These are phyloP conservation scores for Hypoxylon sp. DNA, from an alignment of 2,329 filamentous ascomycete species.

Conservation along the genomic window DNA sequence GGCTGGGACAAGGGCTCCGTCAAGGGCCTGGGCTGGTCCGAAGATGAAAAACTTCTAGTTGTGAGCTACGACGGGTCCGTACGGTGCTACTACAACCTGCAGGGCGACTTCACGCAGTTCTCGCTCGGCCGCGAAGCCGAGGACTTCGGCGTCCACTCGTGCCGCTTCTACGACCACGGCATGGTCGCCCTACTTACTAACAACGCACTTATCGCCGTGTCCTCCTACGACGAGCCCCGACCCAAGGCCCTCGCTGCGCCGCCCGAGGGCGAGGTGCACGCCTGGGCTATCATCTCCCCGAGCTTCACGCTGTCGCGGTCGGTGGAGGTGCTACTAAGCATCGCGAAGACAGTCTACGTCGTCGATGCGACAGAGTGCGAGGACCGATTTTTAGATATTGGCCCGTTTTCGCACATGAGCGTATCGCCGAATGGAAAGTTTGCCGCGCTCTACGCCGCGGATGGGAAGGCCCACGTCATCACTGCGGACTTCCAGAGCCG, in stretches of 20 bases:
- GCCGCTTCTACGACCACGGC: conserved; percentile 91
- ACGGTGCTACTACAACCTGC: conserved; percentile 89
- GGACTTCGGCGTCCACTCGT: conserved; percentile 86
- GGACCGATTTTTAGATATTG: conserved; percentile 89
- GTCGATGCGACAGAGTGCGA: conserved; percentile 91
- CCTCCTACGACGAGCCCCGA: conserved; percentile 89
- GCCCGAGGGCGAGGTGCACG: conserved; percentile 82
- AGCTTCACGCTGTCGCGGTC: conserved; percentile 89
- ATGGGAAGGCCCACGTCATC: conserved; percentile 90
- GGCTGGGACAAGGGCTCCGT: conserved; percentile 92
- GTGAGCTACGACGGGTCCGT: conserved; percentile 92
- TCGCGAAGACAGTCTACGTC: conserved; percentile 85
- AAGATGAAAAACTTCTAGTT: conserved; percentile 91
- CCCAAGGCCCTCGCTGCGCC: conserved; percentile 83
- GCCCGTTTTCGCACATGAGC: conserved; percentile 89
- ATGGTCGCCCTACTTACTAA: conserved; percentile 92
- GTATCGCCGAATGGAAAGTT: conserved; percentile 93
- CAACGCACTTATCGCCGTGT: conserved; percentile 87
- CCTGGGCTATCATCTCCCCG: conserved; percentile 91
- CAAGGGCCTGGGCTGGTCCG: conserved; percentile 93
- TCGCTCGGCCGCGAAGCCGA: conserved; percentile 90
- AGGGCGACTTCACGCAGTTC: conserved; percentile 95
- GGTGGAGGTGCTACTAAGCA: conserved; percentile 90
- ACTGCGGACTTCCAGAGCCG: conserved; percentile 95
- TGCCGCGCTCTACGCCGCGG: conserved; percentile 85